Conservation (phyloP, 345 rosid species). For the Linum tenue region DNA sequence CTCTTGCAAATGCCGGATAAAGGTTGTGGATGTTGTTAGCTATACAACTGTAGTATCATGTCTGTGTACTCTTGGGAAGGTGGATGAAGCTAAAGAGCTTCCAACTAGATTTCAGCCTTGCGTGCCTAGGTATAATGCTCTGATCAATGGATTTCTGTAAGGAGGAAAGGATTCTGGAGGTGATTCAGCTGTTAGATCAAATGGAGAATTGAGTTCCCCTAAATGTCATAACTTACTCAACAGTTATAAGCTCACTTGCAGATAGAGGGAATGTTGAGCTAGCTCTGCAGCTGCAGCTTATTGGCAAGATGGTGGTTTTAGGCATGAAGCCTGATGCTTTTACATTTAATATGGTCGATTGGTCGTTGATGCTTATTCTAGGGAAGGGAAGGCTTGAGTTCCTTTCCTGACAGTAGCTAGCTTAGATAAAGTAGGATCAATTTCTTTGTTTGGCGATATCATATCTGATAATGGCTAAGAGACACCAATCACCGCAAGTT, state of each 20-base stretch:
- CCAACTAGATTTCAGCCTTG: conserved; percentile 37
- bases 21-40: conserved; percentile 68
- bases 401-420: conserved; percentile 45
- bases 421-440: conserved; percentile 35
- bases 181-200: conserved; percentile 35
- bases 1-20: conserved; percentile 59
- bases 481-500: background rate
- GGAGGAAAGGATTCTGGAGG: conserved; percentile 41
- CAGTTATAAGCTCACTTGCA: conserved; percentile 49
- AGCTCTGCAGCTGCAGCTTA: conserved; percentile 46
- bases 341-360: conserved; percentile 34
- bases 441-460: conserved; percentile 37
- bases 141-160: conserved; percentile 60
- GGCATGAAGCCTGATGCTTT: conserved; percentile 50
- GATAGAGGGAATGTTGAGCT: conserved; percentile 38
- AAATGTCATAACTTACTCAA: conserved; percentile 65
- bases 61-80: conserved; percentile 58
- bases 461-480: conserved; percentile 9
- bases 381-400: conserved; percentile 23
- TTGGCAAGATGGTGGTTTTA: conserved; percentile 51
- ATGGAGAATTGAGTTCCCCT: conserved; percentile 48
- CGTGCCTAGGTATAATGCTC: conserved; percentile 58
- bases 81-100: conserved; percentile 62
- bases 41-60: conserved; percentile 66
- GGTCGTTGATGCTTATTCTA: conserved; percentile 43